Conservation (phyloP, 805 yeast species). For the Kluyveromyces wickerhamii region DNA sequence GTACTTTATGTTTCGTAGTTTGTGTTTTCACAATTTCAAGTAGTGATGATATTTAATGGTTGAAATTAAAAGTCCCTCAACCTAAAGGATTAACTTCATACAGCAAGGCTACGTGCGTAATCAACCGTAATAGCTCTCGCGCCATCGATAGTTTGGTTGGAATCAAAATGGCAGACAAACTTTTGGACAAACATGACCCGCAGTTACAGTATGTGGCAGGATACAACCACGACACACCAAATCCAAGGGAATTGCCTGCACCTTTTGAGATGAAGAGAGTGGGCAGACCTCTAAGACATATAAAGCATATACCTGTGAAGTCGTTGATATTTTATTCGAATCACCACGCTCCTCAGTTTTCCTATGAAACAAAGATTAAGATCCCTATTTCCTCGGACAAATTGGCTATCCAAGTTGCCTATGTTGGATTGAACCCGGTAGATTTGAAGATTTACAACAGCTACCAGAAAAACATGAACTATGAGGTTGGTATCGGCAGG, state of each 20-base stretch:
- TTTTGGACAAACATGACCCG: constrained; percentile 18
- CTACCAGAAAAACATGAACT: constrained; percentile 42
- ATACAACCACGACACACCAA: constrained; percentile 13
- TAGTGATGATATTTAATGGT: too few relatives aligned
- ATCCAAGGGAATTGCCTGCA: constrained; percentile 22
- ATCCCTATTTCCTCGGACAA: constrained; percentile 41
- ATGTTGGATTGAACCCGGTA: constrained; percentile 56
- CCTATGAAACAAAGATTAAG: constrained; percentile 45
- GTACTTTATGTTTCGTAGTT: too few relatives aligned
- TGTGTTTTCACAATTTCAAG: too few relatives aligned
- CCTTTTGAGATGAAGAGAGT: constrained; percentile 29
- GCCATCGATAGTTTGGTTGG: too few relatives aligned
- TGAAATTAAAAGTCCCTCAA: too few relatives aligned
- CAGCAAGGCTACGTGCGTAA: too few relatives aligned
- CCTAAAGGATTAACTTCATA: too few relatives aligned
- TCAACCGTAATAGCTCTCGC: too few relatives aligned
- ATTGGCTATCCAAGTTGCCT: constrained; percentile 49
- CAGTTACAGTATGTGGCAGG: constrained; percentile 13
- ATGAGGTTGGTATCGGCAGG: constrained; percentile 60
- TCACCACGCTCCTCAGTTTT: constrained; percentile 34
- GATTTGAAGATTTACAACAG: constrained; percentile 56
- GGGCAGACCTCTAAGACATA: constrained; percentile 43
- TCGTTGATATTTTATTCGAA: constrained; percentile 36
- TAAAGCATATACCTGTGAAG: constrained; percentile 43
- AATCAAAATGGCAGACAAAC: constrained; percentile 12